phyloP scores from a whole-genome alignment of 495 filamentous ascomycete species.

The Astrothelium macrocarpum region DNA sequence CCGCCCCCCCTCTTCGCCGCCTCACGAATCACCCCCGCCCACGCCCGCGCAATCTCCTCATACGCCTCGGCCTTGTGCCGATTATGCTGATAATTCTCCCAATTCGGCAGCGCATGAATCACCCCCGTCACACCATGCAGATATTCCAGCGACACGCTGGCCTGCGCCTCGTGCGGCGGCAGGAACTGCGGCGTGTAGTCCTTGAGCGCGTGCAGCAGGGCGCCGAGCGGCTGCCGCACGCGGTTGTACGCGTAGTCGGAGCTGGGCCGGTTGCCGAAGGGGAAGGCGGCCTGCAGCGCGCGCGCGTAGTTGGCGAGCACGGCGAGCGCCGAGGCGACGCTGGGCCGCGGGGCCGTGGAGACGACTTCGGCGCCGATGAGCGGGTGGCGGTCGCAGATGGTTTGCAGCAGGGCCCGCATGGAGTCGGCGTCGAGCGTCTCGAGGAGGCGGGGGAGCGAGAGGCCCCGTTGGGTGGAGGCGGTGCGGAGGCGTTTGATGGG shows the following conservation, averaged over 20 bases:
- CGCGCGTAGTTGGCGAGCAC: slow-evolving; percentile 76
- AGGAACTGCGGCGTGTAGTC: slow-evolving; percentile 95
- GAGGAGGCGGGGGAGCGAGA: slow-evolving; percentile 71
- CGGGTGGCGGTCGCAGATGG: slow-evolving; percentile 82
- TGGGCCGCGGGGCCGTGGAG: slow-evolving; percentile 74
- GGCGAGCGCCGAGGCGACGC: slow-evolving; percentile 64
- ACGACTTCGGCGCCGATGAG: slow-evolving; percentile 71
- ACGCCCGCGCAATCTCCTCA: slow-evolving; percentile 88
- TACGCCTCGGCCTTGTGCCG: slow-evolving; percentile 89
- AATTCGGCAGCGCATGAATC: slow-evolving; percentile 79
- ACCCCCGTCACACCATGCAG: slow-evolving; percentile 83
- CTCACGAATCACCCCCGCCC: slow-evolving; percentile 85
- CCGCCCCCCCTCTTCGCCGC: slow-evolving; percentile 85
- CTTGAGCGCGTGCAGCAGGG: slow-evolving; percentile 77
- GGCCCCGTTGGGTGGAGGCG: slow-evolving; percentile 67
- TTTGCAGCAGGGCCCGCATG: slow-evolving; percentile 69
- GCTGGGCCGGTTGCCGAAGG: slow-evolving; percentile 67
- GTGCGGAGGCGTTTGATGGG: slow-evolving; percentile 53
- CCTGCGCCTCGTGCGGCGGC: slow-evolving; percentile 77
- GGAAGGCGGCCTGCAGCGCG: slow-evolving; percentile 68
- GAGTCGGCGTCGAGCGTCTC: slow-evolving; percentile 83
- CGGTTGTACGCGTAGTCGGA: slow-evolving; percentile 95
- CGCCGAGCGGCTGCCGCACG: slow-evolving; percentile 68
- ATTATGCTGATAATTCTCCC: slow-evolving; percentile 75
- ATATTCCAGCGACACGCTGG: slow-evolving; percentile 67